Base-by-base conservation (phyloP, 2,329 filamentous ascomycete species). In the Trichoderma sp. region DNA sequence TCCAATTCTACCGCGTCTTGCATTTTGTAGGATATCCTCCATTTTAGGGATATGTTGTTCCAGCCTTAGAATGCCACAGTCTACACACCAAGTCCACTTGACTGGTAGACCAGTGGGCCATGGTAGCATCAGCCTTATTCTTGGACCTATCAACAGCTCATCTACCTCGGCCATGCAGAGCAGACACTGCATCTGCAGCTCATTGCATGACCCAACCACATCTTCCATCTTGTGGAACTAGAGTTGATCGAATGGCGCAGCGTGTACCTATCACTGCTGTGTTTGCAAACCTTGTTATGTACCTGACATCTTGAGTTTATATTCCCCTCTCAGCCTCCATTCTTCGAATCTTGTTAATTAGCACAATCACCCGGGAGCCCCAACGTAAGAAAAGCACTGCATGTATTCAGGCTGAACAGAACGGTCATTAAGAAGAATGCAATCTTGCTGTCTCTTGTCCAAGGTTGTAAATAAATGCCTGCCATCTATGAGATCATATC, bases 181-280 rank as follows among this genome's bases (percentile, higher is more conserved):
- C 30, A n/a, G 68, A 55, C 55, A 57, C 20, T 23, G 47, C 68
- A 70, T 34, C 59, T 70, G 59, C 59, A 64, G 47, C 59, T 43
- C 28, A 12, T 50, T 28, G 39, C 36, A 26, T 61, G 36, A 55
- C 55, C 63, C n/a, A 50, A 36, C 30, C 17, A 34, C 30, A 53
- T 53, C 43, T 50, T 50, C n/a, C 11, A 50, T 13, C 47, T 53
- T 53, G 47, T 53, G 47, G n/a, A 23, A 34, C 57, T 32, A 32
- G 32, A 34, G 17, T 23, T 59, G n/a, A 20, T 34, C 15, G 17
- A 43, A 59, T 58, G 39, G 39, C 15, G 39, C n/a, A 13, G n/a
- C 17, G 20, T 23, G 17, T 20, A 20, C 30, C n/a, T n/a, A 59
- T 20, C 3, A 30, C 5, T n/a, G 57, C 17, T 32, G 4, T 20